These are phyloP conservation scores for Talaromyces thailandensis DNA, from an alignment of 495 filamentous ascomycete genomes.

Conservation along the genomic window DNA sequence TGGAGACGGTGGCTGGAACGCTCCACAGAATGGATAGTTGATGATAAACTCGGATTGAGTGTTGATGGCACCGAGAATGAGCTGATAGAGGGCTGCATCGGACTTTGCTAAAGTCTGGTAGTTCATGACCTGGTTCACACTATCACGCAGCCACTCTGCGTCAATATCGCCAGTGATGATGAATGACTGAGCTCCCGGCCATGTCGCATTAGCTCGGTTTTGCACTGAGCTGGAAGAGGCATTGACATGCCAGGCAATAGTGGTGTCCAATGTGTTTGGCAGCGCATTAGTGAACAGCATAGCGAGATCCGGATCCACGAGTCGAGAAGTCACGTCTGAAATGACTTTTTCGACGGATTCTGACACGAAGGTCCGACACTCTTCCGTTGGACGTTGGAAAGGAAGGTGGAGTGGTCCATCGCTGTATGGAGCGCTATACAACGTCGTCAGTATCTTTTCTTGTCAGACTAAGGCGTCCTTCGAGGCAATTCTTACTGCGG, in stretches of 20 bases:
- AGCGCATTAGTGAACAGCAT: constrained; percentile 96
- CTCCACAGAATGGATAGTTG: constrained; percentile 92
- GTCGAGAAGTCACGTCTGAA: constrained; percentile 62
- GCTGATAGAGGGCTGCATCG: constrained; percentile 61
- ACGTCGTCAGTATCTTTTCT: background rate
- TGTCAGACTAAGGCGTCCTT: background rate
- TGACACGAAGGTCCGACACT: constrained; percentile 85
- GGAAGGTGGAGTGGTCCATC: constrained; percentile 71
- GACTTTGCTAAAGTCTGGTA: constrained; percentile 80
- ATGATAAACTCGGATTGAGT: constrained; percentile 95
- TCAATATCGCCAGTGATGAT: constrained; percentile 99
- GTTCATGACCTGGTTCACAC: constrained; percentile 86
- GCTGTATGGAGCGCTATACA: constrained; percentile 60
- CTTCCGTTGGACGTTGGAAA: constrained; percentile 73
- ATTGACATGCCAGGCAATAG: constrained; percentile 67
- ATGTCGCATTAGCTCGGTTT: constrained; percentile 43
- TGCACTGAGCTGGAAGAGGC: constrained; percentile 25
- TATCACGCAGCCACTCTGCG: constrained; percentile 95
- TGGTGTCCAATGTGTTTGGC: constrained; percentile 90
- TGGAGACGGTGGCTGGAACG: constrained; percentile 87
- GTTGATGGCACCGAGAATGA: constrained; percentile 93
- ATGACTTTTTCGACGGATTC: constrained; percentile 83
- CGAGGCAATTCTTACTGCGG: constrained; percentile 31
- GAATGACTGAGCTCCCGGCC: constrained; percentile 84
- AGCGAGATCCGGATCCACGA: constrained; percentile 83